Base-by-base conservation (phyloP, 2,329 filamentous ascomycete species). In the Cucurbitaria berberidis region DNA sequence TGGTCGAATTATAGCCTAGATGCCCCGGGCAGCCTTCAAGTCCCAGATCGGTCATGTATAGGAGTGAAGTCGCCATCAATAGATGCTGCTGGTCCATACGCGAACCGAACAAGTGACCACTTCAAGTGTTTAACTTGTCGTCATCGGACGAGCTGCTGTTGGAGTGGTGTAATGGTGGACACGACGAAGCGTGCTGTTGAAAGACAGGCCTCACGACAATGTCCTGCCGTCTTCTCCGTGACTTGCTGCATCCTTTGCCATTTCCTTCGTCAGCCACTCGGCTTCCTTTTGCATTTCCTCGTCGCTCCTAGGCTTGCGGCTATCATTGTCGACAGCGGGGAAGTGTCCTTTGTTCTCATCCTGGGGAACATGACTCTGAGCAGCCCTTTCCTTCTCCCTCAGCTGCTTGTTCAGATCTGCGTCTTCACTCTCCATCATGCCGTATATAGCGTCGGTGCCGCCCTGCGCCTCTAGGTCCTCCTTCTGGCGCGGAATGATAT, bases 271-370 rank as follows among this genome's bases (percentile, higher is more conserved):
- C 66, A 93, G 86, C 78, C 83, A 79, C 62, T 82, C 80, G 9
- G 92, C 92, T 80, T 97, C 93, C 9, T 80, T 81, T 57, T 81
- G 80, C 93, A 98, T 97, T 68, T 91, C 90, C 64, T 86, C 86
- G 73, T 84, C 82, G 19, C 77, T 83, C 72, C 92, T 84, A 6
- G 89, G 81, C 72, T 81, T 79, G 63, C 93, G 71, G 48, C 76
- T 83, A 57, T 84, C 82, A 48, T 85, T 83, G 76, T 93, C 90
- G 9, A 92, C 86, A 34, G 80, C 81, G 0, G 88, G 86, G 68
- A 95, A 90, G 76, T 47, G 86, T 77, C 9, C 84, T 77, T 72
- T 75, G 56, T 73, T 54, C 59, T 69, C 55, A 56, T 60, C 66
- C 29, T 53, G 57, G 45, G 64, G 67, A 38, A 64, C 43, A 35